Evolutionary conservation across 495 filamentous ascomycete species (phyloP).

Genomic region (Niebla homalea): DNA sequence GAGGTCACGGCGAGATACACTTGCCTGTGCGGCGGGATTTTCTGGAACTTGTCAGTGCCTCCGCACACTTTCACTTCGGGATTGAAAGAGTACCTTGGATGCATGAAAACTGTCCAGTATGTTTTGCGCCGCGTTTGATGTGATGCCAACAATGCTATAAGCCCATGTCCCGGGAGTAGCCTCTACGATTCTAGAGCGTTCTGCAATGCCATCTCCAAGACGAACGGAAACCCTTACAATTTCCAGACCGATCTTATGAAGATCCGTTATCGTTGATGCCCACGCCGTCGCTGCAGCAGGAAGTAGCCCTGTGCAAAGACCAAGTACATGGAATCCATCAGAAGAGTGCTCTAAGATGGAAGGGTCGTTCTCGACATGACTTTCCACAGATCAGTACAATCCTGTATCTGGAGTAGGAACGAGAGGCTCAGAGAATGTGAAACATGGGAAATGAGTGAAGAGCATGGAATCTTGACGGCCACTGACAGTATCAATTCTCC

Average conservation of each 20-base stretch:
- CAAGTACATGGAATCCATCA: slow-evolving; percentile 4
- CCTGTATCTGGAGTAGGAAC: too few species aligned
- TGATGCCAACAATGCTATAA: slow-evolving; percentile 8
- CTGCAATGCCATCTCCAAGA: not conserved
- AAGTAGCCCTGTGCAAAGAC: slow-evolving; percentile 14
- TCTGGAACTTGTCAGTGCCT: not conserved
- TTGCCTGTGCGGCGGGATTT: not conserved
- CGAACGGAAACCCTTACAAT: slow-evolving; percentile 8
- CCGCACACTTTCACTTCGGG: not conserved
- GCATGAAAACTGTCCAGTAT: slow-evolving; percentile 6
- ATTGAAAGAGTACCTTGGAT: slow-evolving; percentile 1
- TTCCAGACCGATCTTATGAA: slow-evolving; percentile 7
- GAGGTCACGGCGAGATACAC: slow-evolving; percentile 6
- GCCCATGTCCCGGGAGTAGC: slow-evolving; percentile 8
- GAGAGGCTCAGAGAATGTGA: too few species aligned
- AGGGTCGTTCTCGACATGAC: slow-evolving; percentile 7
- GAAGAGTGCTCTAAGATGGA: not conserved
- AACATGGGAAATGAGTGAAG: too few species aligned
- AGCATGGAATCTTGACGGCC: too few species aligned
- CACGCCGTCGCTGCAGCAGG: slow-evolving; percentile 10
- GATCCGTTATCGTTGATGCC: not conserved
- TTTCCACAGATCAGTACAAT: not conserved
- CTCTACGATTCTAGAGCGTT: slow-evolving; percentile 4
- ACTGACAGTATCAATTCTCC: slow-evolving; percentile 10
- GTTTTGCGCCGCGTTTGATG: not conserved